A percentile compares a stretch with the other conserved stretches of the same genome.
Evolutionary conservation across 2,329 filamentous ascomycete species (phyloP).

Genomic region (Fusarium transvaalense): DNA sequence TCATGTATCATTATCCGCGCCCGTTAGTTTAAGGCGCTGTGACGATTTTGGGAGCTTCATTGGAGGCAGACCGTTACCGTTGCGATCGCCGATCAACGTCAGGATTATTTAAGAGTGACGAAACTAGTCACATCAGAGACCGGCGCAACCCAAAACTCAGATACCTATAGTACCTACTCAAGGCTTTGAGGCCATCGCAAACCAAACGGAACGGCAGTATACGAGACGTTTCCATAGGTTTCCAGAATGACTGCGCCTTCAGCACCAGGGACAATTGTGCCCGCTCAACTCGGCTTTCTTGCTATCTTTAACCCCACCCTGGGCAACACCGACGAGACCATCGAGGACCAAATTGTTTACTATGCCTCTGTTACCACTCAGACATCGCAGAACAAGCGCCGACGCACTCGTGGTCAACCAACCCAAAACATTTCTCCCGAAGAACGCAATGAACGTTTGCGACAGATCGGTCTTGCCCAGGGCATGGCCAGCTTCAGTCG

Average conservation of each 20-base stretch:
- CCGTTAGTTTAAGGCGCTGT: constrained; percentile 24
- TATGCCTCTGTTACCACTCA: constrained; percentile 76
- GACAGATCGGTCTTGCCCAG: constrained; percentile 95
- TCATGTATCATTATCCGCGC: not conserved
- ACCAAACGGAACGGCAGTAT: constrained; percentile 5
- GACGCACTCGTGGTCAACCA: constrained; percentile 58
- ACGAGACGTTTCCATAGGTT: not conserved
- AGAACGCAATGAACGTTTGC: constrained; percentile 85
- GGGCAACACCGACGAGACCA: constrained; percentile 67
- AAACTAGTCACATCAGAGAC: constrained; percentile 8
- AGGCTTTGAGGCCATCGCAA: not conserved
- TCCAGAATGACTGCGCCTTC: constrained; percentile 37
- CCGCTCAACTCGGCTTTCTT: constrained; percentile 89
- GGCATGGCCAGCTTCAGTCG: constrained; percentile 95
- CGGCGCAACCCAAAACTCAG: constrained; percentile 8
- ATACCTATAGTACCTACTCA: not conserved
- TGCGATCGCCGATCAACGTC: constrained; percentile 26
- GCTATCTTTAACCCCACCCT: constrained; percentile 95
- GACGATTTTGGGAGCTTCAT: constrained; percentile 18
- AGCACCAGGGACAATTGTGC: constrained; percentile 55
- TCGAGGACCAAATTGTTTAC: constrained; percentile 90
- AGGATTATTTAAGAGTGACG: constrained; percentile 18
- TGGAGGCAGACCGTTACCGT: constrained; percentile 16
- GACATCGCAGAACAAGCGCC: constrained; percentile 55
- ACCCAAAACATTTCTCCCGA: constrained; percentile 65